These are phyloP conservation scores for Yarrowia sp. DNA, from an alignment of 805 yeast species.

Conservation along the genomic window DNA sequence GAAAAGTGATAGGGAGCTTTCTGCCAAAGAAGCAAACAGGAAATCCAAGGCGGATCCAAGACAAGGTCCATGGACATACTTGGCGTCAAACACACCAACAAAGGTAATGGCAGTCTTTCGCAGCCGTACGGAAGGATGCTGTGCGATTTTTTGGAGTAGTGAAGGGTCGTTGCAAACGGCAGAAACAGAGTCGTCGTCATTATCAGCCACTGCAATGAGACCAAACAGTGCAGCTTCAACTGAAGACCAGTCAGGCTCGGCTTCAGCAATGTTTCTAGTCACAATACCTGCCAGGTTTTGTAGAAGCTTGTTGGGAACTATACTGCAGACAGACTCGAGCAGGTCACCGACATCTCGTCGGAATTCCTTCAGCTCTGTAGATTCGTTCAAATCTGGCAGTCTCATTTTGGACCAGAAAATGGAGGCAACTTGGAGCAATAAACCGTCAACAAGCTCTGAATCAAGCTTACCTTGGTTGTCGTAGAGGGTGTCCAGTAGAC, in stretches of 20 bases:
- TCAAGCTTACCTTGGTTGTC: slow-evolving; percentile 12
- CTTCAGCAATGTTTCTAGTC: slow-evolving; percentile 17
- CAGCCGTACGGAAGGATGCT: slow-evolving; percentile 34
- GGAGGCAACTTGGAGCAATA: slow-evolving; percentile 5
- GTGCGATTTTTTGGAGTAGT: not conserved
- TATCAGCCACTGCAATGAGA: slow-evolving; percentile 6
- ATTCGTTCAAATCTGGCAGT: not conserved
- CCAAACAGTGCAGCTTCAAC: slow-evolving; percentile 18
- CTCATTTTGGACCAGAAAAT: slow-evolving; percentile 15
- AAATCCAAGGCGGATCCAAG: slow-evolving; percentile 56
- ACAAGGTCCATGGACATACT: slow-evolving; percentile 48
- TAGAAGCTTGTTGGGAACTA: slow-evolving; percentile 56
- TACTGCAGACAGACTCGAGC: slow-evolving; percentile 65
- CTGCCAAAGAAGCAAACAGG: slow-evolving; percentile 46
- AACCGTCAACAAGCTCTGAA: slow-evolving; percentile 3
- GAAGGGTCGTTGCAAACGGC: not conserved
- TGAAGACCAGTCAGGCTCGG: slow-evolving; percentile 17
- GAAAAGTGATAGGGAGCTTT: slow-evolving; percentile 39
- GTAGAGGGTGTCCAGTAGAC: slow-evolving; percentile 36
- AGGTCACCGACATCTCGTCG: slow-evolving; percentile 76
- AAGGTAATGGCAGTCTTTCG: slow-evolving; percentile 54
- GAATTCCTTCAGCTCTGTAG: slow-evolving; percentile 58
- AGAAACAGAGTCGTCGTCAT: not conserved
- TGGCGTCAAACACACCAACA: slow-evolving; percentile 59
- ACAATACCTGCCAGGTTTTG: slow-evolving; percentile 41